phyloP scores from a whole-genome alignment of 192 early-diverging fungal genomes.

The Podila horticola region DNA sequence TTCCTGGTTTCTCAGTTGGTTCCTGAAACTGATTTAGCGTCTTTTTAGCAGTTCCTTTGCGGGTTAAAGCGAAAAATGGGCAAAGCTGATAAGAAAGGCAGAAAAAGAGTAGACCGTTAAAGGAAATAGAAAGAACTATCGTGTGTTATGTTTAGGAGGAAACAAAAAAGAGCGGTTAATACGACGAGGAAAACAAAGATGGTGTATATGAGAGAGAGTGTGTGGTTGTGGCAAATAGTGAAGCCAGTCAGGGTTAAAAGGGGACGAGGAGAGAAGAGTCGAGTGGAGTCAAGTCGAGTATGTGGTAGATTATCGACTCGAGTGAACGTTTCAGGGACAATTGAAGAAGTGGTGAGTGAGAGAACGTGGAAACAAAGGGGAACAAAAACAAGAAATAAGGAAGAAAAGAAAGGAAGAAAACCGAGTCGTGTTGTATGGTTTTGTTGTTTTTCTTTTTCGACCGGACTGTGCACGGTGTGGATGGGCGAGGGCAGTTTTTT shows the following conservation, averaged over 20 bases:
- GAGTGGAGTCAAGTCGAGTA: neutral
- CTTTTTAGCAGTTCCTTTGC: neutral
- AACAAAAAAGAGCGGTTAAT: neutral
- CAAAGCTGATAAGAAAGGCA: neutral
- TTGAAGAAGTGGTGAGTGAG: neutral
- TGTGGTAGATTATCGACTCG: neutral
- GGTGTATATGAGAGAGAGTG: neutral
- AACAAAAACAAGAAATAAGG: neutral
- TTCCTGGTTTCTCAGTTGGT: neutral
- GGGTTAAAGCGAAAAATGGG: neutral
- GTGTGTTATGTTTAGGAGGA: neutral
- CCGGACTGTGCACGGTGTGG: neutral
- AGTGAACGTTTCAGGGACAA: neutral
- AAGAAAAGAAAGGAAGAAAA: slow-evolving; percentile 4
- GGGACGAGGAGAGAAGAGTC: neutral
- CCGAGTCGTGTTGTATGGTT: too few relatives aligned
- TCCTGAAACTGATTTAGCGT: neutral
- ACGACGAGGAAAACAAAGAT: neutral
- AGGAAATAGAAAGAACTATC: slow-evolving; percentile 1
- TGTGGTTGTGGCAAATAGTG: neutral
- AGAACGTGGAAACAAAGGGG: neutral
- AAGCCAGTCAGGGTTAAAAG: neutral
- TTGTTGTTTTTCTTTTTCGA: neutral
- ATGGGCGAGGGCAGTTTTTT: neutral
- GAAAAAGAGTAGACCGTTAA: slow-evolving; percentile 10